phyloP scores from a whole-genome alignment of 306 rosid genomes.

The Trifolium dubium region DNA sequence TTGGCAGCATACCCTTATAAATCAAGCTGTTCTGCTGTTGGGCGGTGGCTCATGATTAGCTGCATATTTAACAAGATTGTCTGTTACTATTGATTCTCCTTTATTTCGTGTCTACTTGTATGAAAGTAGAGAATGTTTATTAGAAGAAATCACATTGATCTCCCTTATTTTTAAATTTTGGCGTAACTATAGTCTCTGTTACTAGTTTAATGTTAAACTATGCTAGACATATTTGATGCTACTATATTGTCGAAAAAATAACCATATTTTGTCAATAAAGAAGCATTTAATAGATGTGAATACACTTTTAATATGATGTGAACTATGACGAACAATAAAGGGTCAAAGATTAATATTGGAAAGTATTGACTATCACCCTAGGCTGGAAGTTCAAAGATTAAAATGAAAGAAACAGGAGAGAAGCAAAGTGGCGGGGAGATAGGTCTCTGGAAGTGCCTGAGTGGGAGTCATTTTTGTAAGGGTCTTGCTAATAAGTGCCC shows the following conservation, averaged over 20 bases:
- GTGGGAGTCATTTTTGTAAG: background rate
- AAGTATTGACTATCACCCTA: background rate
- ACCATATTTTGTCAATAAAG: too few relatives aligned
- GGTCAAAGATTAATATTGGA: too few relatives aligned
- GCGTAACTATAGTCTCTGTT: too few relatives aligned
- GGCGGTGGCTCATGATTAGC: conserved; percentile 16
- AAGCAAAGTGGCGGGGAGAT: background rate
- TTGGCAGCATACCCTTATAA: background rate
- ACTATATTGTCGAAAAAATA: too few relatives aligned
- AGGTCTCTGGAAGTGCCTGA: background rate
- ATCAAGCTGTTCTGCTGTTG: conserved; percentile 30
- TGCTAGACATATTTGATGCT: conserved; percentile 29
- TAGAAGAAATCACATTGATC: too few relatives aligned
- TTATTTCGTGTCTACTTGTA: too few relatives aligned
- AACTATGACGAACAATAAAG: background rate
- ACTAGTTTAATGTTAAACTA: too few relatives aligned
- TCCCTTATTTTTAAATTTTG: too few relatives aligned
- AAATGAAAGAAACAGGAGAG: background rate
- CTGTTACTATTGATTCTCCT: too few relatives aligned
- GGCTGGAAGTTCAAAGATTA: conserved; percentile 12
- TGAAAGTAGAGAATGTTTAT: too few relatives aligned
- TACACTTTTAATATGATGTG: conserved; percentile 23
- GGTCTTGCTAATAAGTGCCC: too few relatives aligned
- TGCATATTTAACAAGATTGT: background rate
- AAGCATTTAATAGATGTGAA: conserved; percentile 23